A percentile compares a stretch with the other conserved stretches of the same genome.
Evolutionary conservation across 108 stramenopile genomes (phyloP).

Genomic region (Mediolabrus comicus): DNA sequence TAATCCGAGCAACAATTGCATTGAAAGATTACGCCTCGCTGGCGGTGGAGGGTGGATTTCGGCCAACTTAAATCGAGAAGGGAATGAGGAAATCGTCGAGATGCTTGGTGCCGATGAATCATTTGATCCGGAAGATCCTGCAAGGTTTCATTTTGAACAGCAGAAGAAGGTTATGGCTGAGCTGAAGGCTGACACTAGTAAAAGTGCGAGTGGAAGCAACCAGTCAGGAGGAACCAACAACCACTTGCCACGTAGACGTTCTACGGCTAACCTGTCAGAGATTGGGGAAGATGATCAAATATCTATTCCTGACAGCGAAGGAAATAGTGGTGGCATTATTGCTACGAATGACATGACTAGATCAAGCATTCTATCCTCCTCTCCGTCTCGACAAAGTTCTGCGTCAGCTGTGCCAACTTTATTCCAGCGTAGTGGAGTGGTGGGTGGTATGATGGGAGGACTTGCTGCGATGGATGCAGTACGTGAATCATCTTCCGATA

Average conservation of each 20-base stretch:
- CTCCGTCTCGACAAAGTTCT: background rate
- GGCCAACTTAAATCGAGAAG: conserved; percentile 47
- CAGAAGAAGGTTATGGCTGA: conserved; percentile 26
- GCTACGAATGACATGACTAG: background rate
- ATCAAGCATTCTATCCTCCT: background rate
- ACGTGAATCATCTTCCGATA: conserved; percentile 12
- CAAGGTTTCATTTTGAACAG: conserved; percentile 51
- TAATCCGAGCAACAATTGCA: conserved; percentile 74
- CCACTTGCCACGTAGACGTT: background rate
- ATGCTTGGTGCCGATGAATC: conserved; percentile 45
- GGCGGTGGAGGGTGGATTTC: conserved; percentile 86
- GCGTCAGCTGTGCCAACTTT: conserved; percentile 4
- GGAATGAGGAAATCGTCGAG: conserved; percentile 55
- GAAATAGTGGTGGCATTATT: background rate
- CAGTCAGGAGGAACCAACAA: background rate
- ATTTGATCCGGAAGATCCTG: conserved; percentile 67
- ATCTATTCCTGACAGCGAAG: conserved; percentile 23
- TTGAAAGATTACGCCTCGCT: conserved; percentile 78
- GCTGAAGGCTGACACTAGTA: background rate
- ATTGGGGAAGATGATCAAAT: conserved; percentile 34
- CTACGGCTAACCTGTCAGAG: conserved; percentile 19
- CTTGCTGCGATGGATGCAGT: conserved; percentile 9
- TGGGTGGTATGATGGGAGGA: background rate
- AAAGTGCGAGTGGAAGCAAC: background rate
- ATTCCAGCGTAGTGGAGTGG: conserved; percentile 16